A percentile compares a stretch with the other conserved stretches of the same genome.
Evolutionary conservation across 768 basidiomycete genomes (phyloP).

Genomic region (Mycena sanguinolenta): DNA sequence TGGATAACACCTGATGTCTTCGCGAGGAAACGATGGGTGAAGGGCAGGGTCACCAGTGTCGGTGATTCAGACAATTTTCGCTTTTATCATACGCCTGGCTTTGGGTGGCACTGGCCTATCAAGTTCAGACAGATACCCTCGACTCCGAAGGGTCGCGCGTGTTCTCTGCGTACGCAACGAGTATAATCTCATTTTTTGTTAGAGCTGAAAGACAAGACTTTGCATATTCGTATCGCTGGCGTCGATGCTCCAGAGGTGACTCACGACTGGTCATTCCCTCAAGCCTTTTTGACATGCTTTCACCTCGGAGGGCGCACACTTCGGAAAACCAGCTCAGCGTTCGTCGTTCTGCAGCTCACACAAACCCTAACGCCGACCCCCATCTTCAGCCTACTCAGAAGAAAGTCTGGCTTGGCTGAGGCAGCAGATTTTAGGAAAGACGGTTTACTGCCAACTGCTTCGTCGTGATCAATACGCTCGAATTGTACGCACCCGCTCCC

Average conservation of each 20-base stretch:
- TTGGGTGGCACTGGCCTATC: slow-evolving; percentile 82
- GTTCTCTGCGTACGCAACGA: slow-evolving; percentile 1
- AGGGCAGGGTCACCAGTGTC: slow-evolving; percentile 88
- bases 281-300: slow-evolving; percentile 1
- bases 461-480: slow-evolving; percentile 88
- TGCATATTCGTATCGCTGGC: slow-evolving; percentile 90
- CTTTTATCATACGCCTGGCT: slow-evolving; percentile 85
- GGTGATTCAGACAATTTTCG: slow-evolving; percentile 92
- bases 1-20: slow-evolving; percentile 79
- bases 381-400: slow-evolving; percentile 59
- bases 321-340: slow-evolving; percentile 58
- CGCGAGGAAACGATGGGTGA: slow-evolving; percentile 73
- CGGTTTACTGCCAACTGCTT: slow-evolving; percentile 78
- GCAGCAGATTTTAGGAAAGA: slow-evolving; percentile 64
- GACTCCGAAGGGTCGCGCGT: slow-evolving; percentile 63
- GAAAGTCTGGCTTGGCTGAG: slow-evolving; percentile 85
- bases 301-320: slow-evolving; percentile 76
- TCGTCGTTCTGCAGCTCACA: neutral
- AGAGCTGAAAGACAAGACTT: slow-evolving; percentile 86
- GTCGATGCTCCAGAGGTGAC: slow-evolving; percentile 93
- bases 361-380: neutral
- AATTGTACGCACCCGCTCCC: slow-evolving; percentile 65
- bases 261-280: neutral
- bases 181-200: slow-evolving; percentile 6
- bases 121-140: slow-evolving; percentile 77